Base-by-base conservation (phyloP, 2,329 filamentous ascomycete genomes). In the Paracoccidioides brasiliensis region DNA sequence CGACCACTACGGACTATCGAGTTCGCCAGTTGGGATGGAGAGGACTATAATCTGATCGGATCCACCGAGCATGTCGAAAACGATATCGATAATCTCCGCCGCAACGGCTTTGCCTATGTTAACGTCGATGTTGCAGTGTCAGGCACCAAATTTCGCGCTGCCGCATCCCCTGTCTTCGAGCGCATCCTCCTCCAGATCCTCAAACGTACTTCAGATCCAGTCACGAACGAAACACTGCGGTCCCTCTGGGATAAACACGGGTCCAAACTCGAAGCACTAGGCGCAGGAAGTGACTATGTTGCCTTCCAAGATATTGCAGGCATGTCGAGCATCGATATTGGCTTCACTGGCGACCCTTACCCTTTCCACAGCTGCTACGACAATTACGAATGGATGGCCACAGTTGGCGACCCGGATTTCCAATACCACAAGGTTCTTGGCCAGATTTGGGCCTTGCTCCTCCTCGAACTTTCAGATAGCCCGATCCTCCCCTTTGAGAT, bases 21-120 rank as follows among this genome's bases (percentile, higher is more conserved):
- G 68, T 97, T 98, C 69, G 90, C 90, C 66, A 95, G 88, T 38
- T 98, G 93, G 93, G 93, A 98, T 69, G 93, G 82, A 3, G 85
- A 85, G 62, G 89, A 91, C 70, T 97, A 95, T 74, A 96, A 96
- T 70, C 75, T 93, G 48, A 87, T 95, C 56, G 93, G 93, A 7
- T 95, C 89, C 9, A 97, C 93, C 1, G 93, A 98, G 69, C 91
- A 86, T 64, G 93, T 98, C 48, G 93, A 98, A 72, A 85, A 86
- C 49, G 84, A 91, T 62, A 76, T 89, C 33, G 83, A 90, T 0
- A 69, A 74, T 3, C 77, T 98, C 5, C 84, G 88, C 44, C 74
- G 79, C 15, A 80, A 93, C 63, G 91, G 81, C 0, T 82, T 88
- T 60, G 90, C 87, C 8, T 98, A 98, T 65, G 77, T 98, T 61